phyloP scores from a whole-genome alignment of 164 flowering plant species.

The Magnolia kwangsiensis region DNA sequence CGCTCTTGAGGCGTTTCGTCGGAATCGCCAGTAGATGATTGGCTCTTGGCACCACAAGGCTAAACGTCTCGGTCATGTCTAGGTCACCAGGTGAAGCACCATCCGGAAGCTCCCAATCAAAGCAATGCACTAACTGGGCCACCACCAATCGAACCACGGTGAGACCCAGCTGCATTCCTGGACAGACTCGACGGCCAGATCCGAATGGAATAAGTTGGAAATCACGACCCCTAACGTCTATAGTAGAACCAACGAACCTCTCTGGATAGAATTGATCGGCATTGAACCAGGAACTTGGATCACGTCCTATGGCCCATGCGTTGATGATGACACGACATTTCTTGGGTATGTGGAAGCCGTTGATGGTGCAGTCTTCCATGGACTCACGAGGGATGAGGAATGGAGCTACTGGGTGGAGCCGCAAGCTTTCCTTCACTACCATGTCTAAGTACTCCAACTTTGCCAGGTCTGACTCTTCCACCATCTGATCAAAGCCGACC shows the following conservation, averaged over 20 bases:
- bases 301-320: neutral
- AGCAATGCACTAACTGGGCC: slow-evolving; percentile 21
- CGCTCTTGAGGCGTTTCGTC: slow-evolving; percentile 1
- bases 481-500: slow-evolving; percentile 14
- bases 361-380: slow-evolving; percentile 1
- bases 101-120: slow-evolving; percentile 16
- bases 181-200: slow-evolving; percentile 13
- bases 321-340: neutral
- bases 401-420: slow-evolving; percentile 16
- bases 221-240: slow-evolving; percentile 10
- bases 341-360: neutral
- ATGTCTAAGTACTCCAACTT: slow-evolving; percentile 13
- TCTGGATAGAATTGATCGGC: neutral
- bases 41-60: slow-evolving; percentile 9
- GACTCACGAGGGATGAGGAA: slow-evolving; percentile 13
- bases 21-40: slow-evolving; percentile 9
- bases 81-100: slow-evolving; percentile 10
- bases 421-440: slow-evolving; percentile 18
- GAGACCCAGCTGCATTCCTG: slow-evolving; percentile 11
- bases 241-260: neutral
- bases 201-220: slow-evolving; percentile 8
- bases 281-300: neutral
- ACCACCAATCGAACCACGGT: slow-evolving; percentile 6
- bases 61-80: slow-evolving; percentile 12
- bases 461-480: slow-evolving; percentile 14